These are phyloP conservation scores for Taiozyma onychis DNA, from an alignment of 1,139 yeast species.

Conservation along the genomic window DNA sequence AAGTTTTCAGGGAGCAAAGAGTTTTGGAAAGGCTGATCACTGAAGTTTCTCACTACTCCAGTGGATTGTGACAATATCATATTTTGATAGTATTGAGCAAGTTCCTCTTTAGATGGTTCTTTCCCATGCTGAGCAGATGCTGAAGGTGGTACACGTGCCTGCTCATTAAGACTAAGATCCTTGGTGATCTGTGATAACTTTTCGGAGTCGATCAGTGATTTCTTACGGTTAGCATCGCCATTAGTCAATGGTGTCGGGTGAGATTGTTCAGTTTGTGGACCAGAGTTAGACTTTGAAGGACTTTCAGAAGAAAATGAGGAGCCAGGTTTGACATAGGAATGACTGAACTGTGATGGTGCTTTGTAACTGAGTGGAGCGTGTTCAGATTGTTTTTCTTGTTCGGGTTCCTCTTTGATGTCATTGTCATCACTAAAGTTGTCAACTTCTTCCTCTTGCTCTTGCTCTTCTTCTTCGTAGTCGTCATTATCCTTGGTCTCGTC, in stretches of 20 bases:
- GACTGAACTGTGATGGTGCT: slow-evolving; percentile 23
- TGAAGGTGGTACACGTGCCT: not conserved
- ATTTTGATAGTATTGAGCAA: slow-evolving; percentile 30
- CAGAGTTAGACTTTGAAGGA: not conserved
- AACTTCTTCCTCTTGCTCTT: slow-evolving; percentile 30
- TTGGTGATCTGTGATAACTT: slow-evolving; percentile 9
- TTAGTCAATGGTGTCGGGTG: not conserved
- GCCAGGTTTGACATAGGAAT: slow-evolving; percentile 7
- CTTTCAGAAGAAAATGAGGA: slow-evolving; percentile 9
- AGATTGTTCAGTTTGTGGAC: not conserved
- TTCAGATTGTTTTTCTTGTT: not conserved
- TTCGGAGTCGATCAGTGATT: slow-evolving; percentile 9
- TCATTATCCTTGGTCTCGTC: slow-evolving; percentile 25
- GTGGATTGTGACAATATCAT: slow-evolving; percentile 45
- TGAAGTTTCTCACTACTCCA: slow-evolving; percentile 37
- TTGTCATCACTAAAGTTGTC: slow-evolving; percentile 32
- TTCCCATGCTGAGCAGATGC: not conserved
- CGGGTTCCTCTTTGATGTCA: not conserved
- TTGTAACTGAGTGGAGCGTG: slow-evolving; percentile 15
- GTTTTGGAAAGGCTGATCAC: slow-evolving; percentile 29
- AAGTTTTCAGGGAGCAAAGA: slow-evolving; percentile 14
- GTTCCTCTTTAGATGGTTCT: slow-evolving; percentile 12
- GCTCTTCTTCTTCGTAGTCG: slow-evolving; percentile 12
- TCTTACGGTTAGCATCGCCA: not conserved
- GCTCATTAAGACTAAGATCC: slow-evolving; percentile 2